Evolutionary conservation across 768 basidiomycete genomes (phyloP), one percentile per base, ranked within the genome.

Genomic region (Brasilioporus rufonigricans): DNA sequence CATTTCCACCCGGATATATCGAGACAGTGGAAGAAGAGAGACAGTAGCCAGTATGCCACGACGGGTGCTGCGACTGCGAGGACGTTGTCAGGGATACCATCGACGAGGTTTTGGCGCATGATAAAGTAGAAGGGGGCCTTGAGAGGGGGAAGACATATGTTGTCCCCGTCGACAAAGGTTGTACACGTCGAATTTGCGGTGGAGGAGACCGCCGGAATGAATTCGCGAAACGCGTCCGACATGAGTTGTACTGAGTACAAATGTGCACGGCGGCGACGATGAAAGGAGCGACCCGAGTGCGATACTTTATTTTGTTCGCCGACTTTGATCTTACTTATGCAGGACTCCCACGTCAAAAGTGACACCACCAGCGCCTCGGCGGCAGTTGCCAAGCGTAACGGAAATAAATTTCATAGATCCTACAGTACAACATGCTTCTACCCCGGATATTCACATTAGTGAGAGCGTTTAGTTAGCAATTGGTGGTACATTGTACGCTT

Each of bases 21-120:
- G 63, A 99, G 78, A 41, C 72, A 66, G 69, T 93, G 86, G 75
- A 97, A 98, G 68, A 90, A 70, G 47, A 87, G 73, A 4, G 92
- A 92, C 39, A 86, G 70, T 2, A 72, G 59, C 96, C 97, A 99
- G 76, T 98, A 98, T 5, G 83, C 84, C 51, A 89, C 54, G 50
- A 98, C 65, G 0, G 96, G 96, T 2, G 84, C 80, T 5, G 83
- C 77, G 44, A 96, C 76, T 18, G 91, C 81, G 24, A 95, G 74
- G 58, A 80, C 60, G 56, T 83, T 75, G 74, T 98, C 96, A 1
- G 88, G 78, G 48, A 95, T 57, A 32, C 74, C 69, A 8, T 81
- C 72, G 27, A 94, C 41, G 44, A 87, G 65, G 2, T 74, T 67
- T 18, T 74, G 71, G 26, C 76, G 73, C 35, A 72, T 64, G 1